phyloP scores from a whole-genome alignment of 1,284 basidiomycete species.

The Boletus sp. region DNA sequence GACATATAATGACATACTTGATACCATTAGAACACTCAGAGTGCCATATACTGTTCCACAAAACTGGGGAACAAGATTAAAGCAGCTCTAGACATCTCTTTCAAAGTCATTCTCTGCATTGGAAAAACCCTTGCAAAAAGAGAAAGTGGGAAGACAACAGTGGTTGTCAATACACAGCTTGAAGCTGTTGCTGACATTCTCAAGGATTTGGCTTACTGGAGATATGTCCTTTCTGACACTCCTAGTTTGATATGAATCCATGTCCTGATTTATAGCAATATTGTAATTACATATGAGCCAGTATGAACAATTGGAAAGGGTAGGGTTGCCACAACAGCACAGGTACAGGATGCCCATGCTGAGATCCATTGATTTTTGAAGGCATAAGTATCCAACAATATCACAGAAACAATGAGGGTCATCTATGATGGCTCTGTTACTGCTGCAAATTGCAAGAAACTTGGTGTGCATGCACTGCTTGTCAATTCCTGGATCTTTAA shows the following conservation, averaged over 20 bases:
- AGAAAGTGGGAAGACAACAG: conserved; percentile 77
- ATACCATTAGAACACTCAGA: conserved; percentile 82
- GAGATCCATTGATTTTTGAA: conserved; percentile 83
- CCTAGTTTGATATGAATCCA: neutral
- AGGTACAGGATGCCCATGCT: conserved; percentile 92
- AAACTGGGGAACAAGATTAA: conserved; percentile 91
- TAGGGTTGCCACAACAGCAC: conserved; percentile 89
- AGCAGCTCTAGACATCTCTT: conserved; percentile 72
- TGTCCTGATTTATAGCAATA: conserved; percentile 55
- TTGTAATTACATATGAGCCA: conserved; percentile 96
- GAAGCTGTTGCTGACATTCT: conserved; percentile 74
- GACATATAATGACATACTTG: neutral
- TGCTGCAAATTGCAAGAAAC: conserved; percentile 85
- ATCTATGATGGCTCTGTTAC: conserved; percentile 97
- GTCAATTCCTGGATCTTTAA: too few relatives aligned
- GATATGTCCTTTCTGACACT: conserved; percentile 48
- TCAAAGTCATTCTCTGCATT: conserved; percentile 94
- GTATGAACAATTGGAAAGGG: conserved; percentile 99
- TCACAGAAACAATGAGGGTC: conserved; percentile 82
- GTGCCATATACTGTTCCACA: conserved; percentile 91
- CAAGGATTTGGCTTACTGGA: conserved; percentile 72
- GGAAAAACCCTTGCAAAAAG: conserved; percentile 94
- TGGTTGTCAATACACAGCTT: conserved; percentile 86
- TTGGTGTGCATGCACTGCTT: conserved; percentile 74
- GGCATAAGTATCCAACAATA: conserved; percentile 65